Evolutionary conservation across 75 land plant species (phyloP), one percentile per base, ranked within the genome.

Genomic region (Chamaecyparis obtusa): DNA sequence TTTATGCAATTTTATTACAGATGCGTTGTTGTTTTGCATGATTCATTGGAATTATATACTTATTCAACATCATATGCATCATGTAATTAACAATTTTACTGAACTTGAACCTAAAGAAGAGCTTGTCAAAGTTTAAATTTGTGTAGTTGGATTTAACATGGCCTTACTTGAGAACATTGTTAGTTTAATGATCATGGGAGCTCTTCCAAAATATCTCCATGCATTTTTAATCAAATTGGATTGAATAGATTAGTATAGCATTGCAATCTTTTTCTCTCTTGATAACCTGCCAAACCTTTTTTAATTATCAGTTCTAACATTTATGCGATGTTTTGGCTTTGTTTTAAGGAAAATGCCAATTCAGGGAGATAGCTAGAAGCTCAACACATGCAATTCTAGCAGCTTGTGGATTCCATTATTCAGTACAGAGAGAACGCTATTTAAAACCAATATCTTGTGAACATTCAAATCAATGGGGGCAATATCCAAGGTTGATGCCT

Each of bases 391-490:
- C 88, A 17, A 91, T 94, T 21, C 72, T 94, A 81, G 94, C 92
- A 8, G 93, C 94, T 54, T 94, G 95, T 88, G 95, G 94, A 36
- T 79, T 92, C n/a, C 91, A 94, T 83, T 91, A 90, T 54, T 85
- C 88, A 79, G 89, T 83, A 83, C 81, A 88, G 6, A 75, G 32
- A 54, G 83, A 24, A 15, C 49, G 48, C 17, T 16, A 21, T 2
- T 46, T 86, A 71, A 86, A 88, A 15, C 72, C 6, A 69, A 64
- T 79, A 30, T 37, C 81, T 17, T 93, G 94, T 84, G 74, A 39
- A 9, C 94, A 93, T 74, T 36, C 57, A 19, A 82, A 87, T 24
- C 72, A 86, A 21, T 39, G 56, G 32, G 72, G 33, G 30, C 86
- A 37, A 86, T n/a, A 46, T 93, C 91, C 84, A 84, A 87, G 86